phyloP scores from a whole-genome alignment of 2,329 filamentous ascomycete genomes.

The Trichoderma semiorbis region DNA sequence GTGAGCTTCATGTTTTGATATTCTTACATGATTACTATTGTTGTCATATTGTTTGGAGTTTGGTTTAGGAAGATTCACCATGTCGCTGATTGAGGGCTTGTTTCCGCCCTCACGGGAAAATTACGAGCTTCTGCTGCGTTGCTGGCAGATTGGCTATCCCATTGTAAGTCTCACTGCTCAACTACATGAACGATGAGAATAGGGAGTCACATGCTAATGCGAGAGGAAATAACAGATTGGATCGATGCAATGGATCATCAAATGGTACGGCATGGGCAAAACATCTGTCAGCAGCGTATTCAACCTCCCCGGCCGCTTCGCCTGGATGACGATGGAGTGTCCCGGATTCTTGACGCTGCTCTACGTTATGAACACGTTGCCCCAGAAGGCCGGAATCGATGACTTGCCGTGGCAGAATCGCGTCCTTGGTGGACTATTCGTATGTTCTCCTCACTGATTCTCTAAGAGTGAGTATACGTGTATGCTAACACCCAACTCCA shows the following conservation, averaged over 20 bases:
- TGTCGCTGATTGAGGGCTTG: conserved; percentile 49
- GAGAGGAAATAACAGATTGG: conserved; percentile 53
- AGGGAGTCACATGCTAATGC: background rate
- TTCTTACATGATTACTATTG: background rate
- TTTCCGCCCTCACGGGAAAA: conserved; percentile 56
- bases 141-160: conserved; percentile 53
- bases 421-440: conserved; percentile 67
- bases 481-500: conserved; percentile 30
- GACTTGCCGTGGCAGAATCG: conserved; percentile 74
- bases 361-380: conserved; percentile 73
- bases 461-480: background rate
- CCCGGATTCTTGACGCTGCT: conserved; percentile 73
- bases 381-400: conserved; percentile 52
- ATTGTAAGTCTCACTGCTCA: conserved; percentile 39
- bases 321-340: conserved; percentile 85
- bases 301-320: conserved; percentile 85
- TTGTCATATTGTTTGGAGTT: background rate
- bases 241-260: conserved; percentile 68
- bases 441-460: conserved; percentile 29
- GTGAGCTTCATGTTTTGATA: background rate
- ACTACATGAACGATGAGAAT: background rate
- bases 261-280: conserved; percentile 90
- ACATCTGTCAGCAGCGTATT: conserved; percentile 70
- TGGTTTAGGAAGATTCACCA: background rate
- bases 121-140: conserved; percentile 50